Evolutionary conservation across 2,329 filamentous ascomycete genomes (phyloP).

Genomic region (Nothopassalora personata): DNA sequence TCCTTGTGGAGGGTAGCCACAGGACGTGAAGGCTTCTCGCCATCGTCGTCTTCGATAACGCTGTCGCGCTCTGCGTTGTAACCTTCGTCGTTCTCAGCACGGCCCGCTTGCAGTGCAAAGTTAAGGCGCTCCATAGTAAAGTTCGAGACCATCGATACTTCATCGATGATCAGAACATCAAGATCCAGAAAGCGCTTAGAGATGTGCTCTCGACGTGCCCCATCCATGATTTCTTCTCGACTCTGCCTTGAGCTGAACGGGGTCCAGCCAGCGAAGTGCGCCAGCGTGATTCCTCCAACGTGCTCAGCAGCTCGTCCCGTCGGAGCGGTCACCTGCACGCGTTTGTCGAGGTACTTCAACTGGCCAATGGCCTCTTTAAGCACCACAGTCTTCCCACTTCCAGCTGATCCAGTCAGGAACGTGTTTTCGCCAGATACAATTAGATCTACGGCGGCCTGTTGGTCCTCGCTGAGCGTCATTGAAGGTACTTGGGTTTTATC

Average conservation of each 20-base stretch:
- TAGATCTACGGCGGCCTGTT: background rate
- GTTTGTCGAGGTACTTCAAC: slow-evolving; percentile 33
- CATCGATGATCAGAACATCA: slow-evolving; percentile 58
- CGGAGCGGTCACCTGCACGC: slow-evolving; percentile 52
- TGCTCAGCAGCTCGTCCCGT: slow-evolving; percentile 56
- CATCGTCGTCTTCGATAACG: background rate
- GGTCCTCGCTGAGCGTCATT: background rate
- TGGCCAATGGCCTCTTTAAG: slow-evolving; percentile 45
- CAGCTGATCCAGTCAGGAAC: slow-evolving; percentile 61
- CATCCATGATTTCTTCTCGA: slow-evolving; percentile 27
- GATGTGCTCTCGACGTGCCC: slow-evolving; percentile 33
- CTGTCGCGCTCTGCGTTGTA: background rate
- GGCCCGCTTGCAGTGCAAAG: background rate
- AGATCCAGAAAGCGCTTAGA: slow-evolving; percentile 39
- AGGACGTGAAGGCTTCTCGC: slow-evolving; percentile 10
- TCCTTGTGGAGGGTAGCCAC: background rate
- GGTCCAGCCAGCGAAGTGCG: slow-evolving; percentile 54
- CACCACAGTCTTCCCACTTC: slow-evolving; percentile 55
- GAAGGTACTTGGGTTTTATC: background rate
- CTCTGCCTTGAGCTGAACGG: slow-evolving; percentile 43
- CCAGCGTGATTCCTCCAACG: slow-evolving; percentile 53
- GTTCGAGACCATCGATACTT: slow-evolving; percentile 57
- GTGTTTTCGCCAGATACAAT: slow-evolving; percentile 47
- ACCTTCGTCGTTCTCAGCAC: background rate
- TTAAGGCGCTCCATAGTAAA: slow-evolving; percentile 50